Percentiles rank a stretch among this genome's conserved stretches.
Conservation (phyloP, 805 yeast species). For the Myxozyma lipomycoides region DNA sequence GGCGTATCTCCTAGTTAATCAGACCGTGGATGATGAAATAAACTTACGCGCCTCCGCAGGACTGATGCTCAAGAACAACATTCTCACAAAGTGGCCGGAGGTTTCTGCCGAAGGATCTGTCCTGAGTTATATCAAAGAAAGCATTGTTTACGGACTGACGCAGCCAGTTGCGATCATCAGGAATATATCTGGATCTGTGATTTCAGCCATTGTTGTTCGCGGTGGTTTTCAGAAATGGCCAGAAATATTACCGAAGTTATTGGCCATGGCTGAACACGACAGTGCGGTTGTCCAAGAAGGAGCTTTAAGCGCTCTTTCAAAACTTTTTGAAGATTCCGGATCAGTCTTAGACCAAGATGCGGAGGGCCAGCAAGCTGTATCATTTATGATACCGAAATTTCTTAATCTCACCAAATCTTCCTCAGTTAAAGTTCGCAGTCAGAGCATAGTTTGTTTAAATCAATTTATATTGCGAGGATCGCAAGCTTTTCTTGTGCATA, state of each 20-base stretch:
- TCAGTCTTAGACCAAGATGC: constrained; percentile 59
- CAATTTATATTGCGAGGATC: constrained; percentile 67
- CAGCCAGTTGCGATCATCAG: constrained; percentile 61
- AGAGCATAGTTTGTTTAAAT: constrained; percentile 66
- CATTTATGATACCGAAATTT: constrained; percentile 62
- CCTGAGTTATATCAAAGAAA: constrained; percentile 46
- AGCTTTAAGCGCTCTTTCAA: constrained; percentile 73
- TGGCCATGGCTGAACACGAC: constrained; percentile 54
- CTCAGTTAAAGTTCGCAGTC: constrained; percentile 52
- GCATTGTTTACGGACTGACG: constrained; percentile 47
- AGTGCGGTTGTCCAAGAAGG: constrained; percentile 59
- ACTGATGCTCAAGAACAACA: constrained; percentile 69
- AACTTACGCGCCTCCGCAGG: constrained; percentile 86
- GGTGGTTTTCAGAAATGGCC: constrained; percentile 75
- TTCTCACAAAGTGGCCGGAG: constrained; percentile 41
- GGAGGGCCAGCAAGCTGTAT: constrained; percentile 63
- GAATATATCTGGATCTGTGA: constrained; percentile 85
- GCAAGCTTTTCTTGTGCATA: constrained; percentile 57
- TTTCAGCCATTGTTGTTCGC: constrained; percentile 70
- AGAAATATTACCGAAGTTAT: constrained; percentile 59
- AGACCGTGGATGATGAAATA: constrained; percentile 44
- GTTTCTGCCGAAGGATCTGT: constrained; percentile 37
- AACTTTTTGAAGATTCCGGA: constrained; percentile 87
- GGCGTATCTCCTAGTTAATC: constrained; percentile 59
- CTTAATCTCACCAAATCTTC: constrained; percentile 46